Conservation (phyloP, 805 yeast genomes). For the Schizosaccharomyces lindneri region DNA sequence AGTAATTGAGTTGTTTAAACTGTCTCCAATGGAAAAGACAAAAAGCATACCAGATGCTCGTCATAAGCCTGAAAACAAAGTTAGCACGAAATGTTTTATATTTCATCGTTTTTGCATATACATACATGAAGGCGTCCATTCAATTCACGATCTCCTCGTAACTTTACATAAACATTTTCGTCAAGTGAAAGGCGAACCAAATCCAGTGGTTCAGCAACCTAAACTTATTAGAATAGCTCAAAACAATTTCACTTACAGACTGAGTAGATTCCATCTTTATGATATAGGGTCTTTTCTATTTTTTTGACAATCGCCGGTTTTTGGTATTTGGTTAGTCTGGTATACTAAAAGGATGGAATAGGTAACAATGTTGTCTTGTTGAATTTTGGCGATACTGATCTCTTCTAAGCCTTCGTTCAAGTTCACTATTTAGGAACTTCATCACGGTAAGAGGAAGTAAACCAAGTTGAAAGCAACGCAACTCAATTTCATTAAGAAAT, state of each 20-base stretch:
- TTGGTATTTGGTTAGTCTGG: no score
- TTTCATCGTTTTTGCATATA: constrained; percentile 53
- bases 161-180: constrained; percentile 63
- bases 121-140: constrained; percentile 63
- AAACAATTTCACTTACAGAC: neutral
- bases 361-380: no score
- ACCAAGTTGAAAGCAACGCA: no score
- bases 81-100: constrained; percentile 26
- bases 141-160: constrained; percentile 84
- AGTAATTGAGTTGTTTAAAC: neutral
- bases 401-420: no score
- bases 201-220: constrained; percentile 57
- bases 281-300: neutral
- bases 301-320: neutral
- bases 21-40: neutral
- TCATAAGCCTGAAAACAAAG: neutral
- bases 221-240: neutral
- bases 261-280: neutral
- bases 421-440: no score
- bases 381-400: no score
- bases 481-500: no score
- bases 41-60: constrained; percentile 1
- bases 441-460: no score
- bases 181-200: constrained; percentile 65
- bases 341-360: no score